Percentiles rank a stretch among this genome's conserved stretches.
Evolutionary conservation across 192 early-diverging fungal genomes (phyloP).

Genomic region (Podochytrium sp.): DNA sequence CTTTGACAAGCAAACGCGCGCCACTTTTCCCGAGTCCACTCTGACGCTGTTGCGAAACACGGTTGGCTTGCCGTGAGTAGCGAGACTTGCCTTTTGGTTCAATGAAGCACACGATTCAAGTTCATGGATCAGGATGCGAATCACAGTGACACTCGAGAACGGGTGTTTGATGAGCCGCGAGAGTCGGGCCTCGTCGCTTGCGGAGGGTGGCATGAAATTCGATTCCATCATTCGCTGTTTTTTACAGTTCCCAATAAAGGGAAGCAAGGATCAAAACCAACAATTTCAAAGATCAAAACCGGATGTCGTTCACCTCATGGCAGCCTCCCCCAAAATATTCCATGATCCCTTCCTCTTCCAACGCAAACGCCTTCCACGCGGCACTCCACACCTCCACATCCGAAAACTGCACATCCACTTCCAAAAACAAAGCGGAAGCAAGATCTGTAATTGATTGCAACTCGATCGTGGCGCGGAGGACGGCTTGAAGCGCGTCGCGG

Average conservation of each 20-base stretch:
- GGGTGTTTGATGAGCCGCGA: not conserved
- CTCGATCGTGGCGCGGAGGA: not conserved
- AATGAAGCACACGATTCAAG: not conserved
- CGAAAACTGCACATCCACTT: not conserved
- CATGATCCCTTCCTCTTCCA: not conserved
- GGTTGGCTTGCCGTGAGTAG: not conserved
- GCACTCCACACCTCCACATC: conserved; percentile 19
- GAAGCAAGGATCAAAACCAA: not conserved
- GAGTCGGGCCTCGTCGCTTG: conserved; percentile 18
- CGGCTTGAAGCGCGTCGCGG: conserved; percentile 16
- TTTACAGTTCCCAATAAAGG: not conserved
- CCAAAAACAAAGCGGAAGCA: not conserved
- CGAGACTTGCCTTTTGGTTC: not conserved
- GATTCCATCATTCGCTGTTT: not conserved
- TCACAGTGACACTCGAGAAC: not conserved
- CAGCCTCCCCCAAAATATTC: not conserved
- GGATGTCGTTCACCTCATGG: not conserved
- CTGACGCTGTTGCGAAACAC: not conserved
- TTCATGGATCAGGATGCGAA: not conserved
- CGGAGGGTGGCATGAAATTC: not conserved
- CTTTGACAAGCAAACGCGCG: conserved; percentile 1
- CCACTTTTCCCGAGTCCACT: not conserved
- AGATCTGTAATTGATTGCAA: conserved; percentile 24
- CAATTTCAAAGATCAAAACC: not conserved
- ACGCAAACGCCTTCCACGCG: not conserved